Conservation (phyloP, 306 rosid species). For the Astragalus glycyphyllos region DNA sequence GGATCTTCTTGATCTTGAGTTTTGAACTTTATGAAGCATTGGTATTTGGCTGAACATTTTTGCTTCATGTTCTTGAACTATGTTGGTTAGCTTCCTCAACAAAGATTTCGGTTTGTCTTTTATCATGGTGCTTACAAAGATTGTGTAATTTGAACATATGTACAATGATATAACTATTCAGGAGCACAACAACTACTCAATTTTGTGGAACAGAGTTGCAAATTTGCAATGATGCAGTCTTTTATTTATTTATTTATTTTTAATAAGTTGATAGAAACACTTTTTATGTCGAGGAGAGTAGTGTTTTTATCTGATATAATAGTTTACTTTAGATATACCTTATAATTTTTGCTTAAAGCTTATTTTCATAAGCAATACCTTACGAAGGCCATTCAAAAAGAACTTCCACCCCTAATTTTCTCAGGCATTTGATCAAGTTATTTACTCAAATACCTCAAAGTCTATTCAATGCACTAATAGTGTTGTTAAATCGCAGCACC, state of each 20-base stretch:
- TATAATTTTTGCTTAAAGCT: too few relatives aligned
- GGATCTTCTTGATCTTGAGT: constrained; percentile 54
- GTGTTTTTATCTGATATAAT: too few relatives aligned
- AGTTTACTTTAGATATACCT: too few relatives aligned
- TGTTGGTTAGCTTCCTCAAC: constrained; percentile 8
- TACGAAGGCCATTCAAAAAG: too few relatives aligned
- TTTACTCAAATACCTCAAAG: too few relatives aligned
- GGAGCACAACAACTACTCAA: background rate
- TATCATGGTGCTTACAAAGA: constrained; percentile 1
- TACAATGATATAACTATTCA: background rate
- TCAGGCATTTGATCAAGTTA: too few relatives aligned
- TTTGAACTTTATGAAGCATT: constrained; percentile 11
- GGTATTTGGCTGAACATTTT: background rate
- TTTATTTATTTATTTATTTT: background rate
- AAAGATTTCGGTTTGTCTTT: constrained; percentile 24
- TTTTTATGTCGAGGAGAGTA: background rate
- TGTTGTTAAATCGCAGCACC: too few relatives aligned
- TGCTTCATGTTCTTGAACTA: background rate
- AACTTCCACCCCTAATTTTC: too few relatives aligned
- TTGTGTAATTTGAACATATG: constrained; percentile 9
- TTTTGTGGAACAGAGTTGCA: constrained; percentile 9
- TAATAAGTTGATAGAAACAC: background rate
- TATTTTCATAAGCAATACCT: too few relatives aligned
- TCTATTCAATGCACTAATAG: too few relatives aligned
- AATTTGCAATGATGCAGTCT: constrained; percentile 6